Evolutionary conservation across 2,329 filamentous ascomycete genomes (phyloP), one percentile per base, ranked within the genome.

Genomic region (Aspergillus pseudoviridinutans): DNA sequence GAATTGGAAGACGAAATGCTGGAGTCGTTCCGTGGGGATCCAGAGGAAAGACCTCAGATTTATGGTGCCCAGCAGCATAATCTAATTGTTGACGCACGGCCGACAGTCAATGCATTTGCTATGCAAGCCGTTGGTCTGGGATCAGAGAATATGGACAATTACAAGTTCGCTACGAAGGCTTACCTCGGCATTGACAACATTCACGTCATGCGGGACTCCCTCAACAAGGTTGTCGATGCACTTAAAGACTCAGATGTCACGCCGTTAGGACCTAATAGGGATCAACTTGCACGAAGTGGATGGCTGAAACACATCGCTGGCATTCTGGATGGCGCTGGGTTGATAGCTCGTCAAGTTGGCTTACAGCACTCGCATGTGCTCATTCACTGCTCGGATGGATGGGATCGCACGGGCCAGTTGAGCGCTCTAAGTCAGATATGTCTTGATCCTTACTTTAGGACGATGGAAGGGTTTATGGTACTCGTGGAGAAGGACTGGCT

Each of bases 161-260:
- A 99, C 78, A 91, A 89, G 60, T 93, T 92, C 68, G 91, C 92
- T 17, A 88, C 88, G 58, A 96, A 97, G 74, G 88, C 89, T 29
- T 99, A 95, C 70, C 83, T 99, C 56, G 94, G 91, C 61, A 99
- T 99, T 68, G 93, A 95, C 73, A 99, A 99, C 71, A 97, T 99
- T 59, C 94, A 99, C 70, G 92, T 97, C 61, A 99, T 99, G 94
- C 85, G 94, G 57, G 89, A 89, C 60, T 97, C 93, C 1, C 80
- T 99, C 35, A 87, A 89, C 65, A 93, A 88, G 64, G 89, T 99
- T 22, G 82, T 97, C 54, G 92, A 96, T 61, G 89, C 91, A 3
- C 79, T 99, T 68, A 97, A 96, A 70, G 93, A 97, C 65, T 91
- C 92, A 2, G 94, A 99, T 72, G 83, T 97, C 28, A 90, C 91